Conservation (phyloP, 331 rosid genomes). For the Malus hybrid region DNA sequence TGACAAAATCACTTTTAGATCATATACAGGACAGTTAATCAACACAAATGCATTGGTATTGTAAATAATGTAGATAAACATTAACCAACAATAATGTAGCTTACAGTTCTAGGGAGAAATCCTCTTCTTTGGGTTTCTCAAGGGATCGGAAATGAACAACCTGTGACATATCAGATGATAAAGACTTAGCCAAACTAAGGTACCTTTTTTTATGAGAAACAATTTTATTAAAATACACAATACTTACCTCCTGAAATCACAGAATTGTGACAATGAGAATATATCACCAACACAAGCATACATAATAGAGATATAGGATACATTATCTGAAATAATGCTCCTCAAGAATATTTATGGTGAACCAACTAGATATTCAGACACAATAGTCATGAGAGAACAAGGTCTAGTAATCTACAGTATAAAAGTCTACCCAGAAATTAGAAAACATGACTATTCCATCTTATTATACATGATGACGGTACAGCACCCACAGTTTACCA, state of each 20-base stretch:
- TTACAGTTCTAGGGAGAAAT: slow-evolving; percentile 78
- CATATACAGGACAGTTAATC: not conserved
- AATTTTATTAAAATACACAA: not conserved
- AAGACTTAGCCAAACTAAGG: not conserved
- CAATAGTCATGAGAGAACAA: not conserved
- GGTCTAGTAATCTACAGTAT: not conserved
- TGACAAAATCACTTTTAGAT: not conserved
- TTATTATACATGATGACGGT: not conserved
- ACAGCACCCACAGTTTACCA: not conserved
- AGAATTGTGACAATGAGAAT: not conserved
- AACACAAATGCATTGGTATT: slow-evolving; percentile 4
- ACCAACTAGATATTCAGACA: not conserved
- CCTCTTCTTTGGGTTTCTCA: slow-evolving; percentile 87
- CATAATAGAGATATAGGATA: not conserved
- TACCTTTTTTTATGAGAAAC: not conserved
- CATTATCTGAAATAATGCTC: not conserved
- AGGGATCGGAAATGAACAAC: slow-evolving; percentile 86
- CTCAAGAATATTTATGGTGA: not conserved
- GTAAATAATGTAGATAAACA: slow-evolving; percentile 9
- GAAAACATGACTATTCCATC: not conserved
- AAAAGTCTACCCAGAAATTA: not conserved
- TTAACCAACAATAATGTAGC: slow-evolving; percentile 29
- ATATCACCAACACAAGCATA: not conserved
- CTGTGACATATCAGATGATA: slow-evolving; percentile 28
- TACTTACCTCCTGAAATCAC: not conserved